phyloP scores from a whole-genome alignment of 305 asterid species.

The Fraxinus platypoda region DNA sequence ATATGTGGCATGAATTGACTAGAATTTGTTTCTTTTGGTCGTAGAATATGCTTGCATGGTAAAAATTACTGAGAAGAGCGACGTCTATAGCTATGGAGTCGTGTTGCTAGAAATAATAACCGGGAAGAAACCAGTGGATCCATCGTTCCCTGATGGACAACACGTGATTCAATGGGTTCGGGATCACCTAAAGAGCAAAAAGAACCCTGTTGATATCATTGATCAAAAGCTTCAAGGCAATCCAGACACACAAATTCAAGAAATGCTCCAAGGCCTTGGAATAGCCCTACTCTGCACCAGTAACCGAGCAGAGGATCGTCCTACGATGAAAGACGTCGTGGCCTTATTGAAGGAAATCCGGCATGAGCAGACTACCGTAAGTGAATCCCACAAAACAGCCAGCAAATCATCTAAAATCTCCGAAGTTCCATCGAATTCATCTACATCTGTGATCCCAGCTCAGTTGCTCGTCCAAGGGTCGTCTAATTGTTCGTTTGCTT shows the following conservation, averaged over 20 bases:
- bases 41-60: slow-evolving; percentile 80
- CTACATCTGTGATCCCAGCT: slow-evolving; percentile 59
- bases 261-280: slow-evolving; percentile 88
- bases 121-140: slow-evolving; percentile 76
- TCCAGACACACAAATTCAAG: slow-evolving; percentile 77
- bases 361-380: slow-evolving; percentile 47
- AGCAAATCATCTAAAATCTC: slow-evolving; percentile 26
- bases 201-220: slow-evolving; percentile 62
- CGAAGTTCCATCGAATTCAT: slow-evolving; percentile 35
- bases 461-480: slow-evolving; percentile 65
- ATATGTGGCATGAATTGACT: not conserved
- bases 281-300: slow-evolving; percentile 81
- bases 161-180: slow-evolving; percentile 85
- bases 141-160: slow-evolving; percentile 69
- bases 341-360: slow-evolving; percentile 73
- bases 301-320: slow-evolving; percentile 72
- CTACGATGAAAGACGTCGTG: slow-evolving; percentile 86
- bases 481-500: slow-evolving; percentile 52
- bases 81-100: slow-evolving; percentile 83
- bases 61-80: slow-evolving; percentile 77
- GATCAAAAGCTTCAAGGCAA: slow-evolving; percentile 77
- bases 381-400: slow-evolving; percentile 51
- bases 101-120: slow-evolving; percentile 76
- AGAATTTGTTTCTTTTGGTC: slow-evolving; percentile 8
- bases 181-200: slow-evolving; percentile 58